Evolutionary conservation across 2,329 filamentous ascomycete genomes (phyloP).

Genomic region (Talaromyces atroroseus): DNA sequence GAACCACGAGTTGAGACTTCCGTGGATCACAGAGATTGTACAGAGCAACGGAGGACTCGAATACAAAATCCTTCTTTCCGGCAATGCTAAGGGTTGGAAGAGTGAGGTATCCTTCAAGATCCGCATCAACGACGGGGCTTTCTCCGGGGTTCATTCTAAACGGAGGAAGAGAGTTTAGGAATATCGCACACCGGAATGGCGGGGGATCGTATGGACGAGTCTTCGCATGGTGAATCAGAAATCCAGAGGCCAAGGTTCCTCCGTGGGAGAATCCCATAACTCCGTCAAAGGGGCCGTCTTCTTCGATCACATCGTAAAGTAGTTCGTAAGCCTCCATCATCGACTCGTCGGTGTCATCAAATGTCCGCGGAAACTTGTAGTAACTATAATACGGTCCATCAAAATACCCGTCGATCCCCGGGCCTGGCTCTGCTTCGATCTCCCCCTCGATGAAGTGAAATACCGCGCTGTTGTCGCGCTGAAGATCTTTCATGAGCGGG

Average conservation of each 20-base stretch:
- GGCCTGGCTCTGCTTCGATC: slow-evolving; percentile 23
- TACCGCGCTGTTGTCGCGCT: slow-evolving; percentile 24
- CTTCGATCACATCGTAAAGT: slow-evolving; percentile 26
- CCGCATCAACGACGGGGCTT: slow-evolving; percentile 19
- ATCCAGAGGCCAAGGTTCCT: slow-evolving; percentile 28
- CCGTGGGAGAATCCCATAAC: slow-evolving; percentile 42
- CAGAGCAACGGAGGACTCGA: slow-evolving; percentile 22
- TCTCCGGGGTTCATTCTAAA: slow-evolving; percentile 20
- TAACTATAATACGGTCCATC: slow-evolving; percentile 31
- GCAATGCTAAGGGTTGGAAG: slow-evolving; percentile 24
- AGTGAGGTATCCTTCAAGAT: slow-evolving; percentile 21
- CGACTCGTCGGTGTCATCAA: slow-evolving; percentile 19
- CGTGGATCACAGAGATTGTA: slow-evolving; percentile 20
- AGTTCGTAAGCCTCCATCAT: slow-evolving; percentile 22
- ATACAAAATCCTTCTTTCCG: slow-evolving; percentile 22
- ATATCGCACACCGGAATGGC: slow-evolving; percentile 39
- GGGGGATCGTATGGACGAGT: slow-evolving; percentile 24
- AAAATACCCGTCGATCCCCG: slow-evolving; percentile 26
- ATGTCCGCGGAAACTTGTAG: slow-evolving; percentile 24
- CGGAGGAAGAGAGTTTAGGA: slow-evolving; percentile 28
- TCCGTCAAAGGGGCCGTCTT: slow-evolving; percentile 38
- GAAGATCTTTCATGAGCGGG: slow-evolving; percentile 23
- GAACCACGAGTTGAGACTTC: slow-evolving; percentile 21
- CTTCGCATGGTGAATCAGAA: slow-evolving; percentile 30
- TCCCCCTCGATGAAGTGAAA: slow-evolving; percentile 28